Evolutionary conservation across 805 yeast genomes (phyloP).

Genomic region (Saccharomycopsis fibuligera): DNA sequence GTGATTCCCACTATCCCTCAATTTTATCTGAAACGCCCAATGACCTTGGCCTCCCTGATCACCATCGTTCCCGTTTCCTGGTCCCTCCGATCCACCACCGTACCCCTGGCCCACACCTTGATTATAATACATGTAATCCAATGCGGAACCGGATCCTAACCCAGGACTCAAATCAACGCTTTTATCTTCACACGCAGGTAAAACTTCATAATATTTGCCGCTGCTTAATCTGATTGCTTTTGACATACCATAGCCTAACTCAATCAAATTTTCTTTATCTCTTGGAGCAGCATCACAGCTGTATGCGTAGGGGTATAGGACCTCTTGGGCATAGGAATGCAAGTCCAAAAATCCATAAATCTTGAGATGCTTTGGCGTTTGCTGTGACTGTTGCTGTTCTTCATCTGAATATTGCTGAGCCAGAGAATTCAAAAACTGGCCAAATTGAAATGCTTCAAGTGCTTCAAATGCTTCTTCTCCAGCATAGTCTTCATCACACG

Average conservation of each 20-base stretch:
- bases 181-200: slow-evolving; percentile 74
- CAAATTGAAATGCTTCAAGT: slow-evolving; percentile 47
- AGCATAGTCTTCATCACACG: slow-evolving; percentile 79
- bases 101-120: too few species aligned
- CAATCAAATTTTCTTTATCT: slow-evolving; percentile 74
- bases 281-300: slow-evolving; percentile 69
- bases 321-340: slow-evolving; percentile 81
- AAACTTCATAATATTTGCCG: slow-evolving; percentile 61
- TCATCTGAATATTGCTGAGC: slow-evolving; percentile 38
- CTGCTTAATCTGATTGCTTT: slow-evolving; percentile 61
- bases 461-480: slow-evolving; percentile 72
- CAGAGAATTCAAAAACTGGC: slow-evolving; percentile 36
- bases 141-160: slow-evolving; percentile 70
- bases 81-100: too few species aligned
- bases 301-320: slow-evolving; percentile 76
- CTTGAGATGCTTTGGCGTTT: slow-evolving; percentile 40
- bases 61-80: slow-evolving; percentile 35
- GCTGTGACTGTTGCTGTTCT: too few species aligned
- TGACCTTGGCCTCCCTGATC: slow-evolving; percentile 25
- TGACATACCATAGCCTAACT: slow-evolving; percentile 73
- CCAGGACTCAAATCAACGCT: slow-evolving; percentile 70
- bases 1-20: slow-evolving; percentile 76
- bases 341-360: slow-evolving; percentile 75
- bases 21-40: slow-evolving; percentile 80
- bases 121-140: slow-evolving; percentile 84